Evolutionary conservation across 139 green algal genomes (phyloP), one percentile per base, ranked within the genome.

Genomic region (Tetradesmus lagerheimii): DNA sequence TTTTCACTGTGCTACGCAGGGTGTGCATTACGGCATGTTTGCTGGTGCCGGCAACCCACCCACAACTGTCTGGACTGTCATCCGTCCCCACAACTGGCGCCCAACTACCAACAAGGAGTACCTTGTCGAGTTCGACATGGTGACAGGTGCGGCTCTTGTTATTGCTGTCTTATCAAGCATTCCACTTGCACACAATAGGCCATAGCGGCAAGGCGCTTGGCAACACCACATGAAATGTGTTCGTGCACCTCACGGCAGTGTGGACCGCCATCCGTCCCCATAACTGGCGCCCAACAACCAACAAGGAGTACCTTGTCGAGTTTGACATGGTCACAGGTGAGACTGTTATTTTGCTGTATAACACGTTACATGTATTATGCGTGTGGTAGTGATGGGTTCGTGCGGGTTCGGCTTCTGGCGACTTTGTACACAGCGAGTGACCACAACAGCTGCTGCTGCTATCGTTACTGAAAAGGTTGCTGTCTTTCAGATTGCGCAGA

Each of bases 41-140:
- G 90, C 95, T 14, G 16, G 25, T 25, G 20, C 74, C 0, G 35
- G 23, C 25, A 43, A 27, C 9, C 20, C 29, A 31, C 18, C 31
- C 23, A 83, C 1, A 76, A 91, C 75, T 1, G 47, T 97, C 12
- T 98, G 94, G 95, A 93, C 95, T 15, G 93, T 96, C 45, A 92
- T 95, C 1, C 91, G 95, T 2, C 95, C 96, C 18, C 94, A 97
- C 93, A 97, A 97, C 93, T 97, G 95, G 96, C 93, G 93, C 43
- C 94, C 93, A 1, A 88, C 85, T 31, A 93, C 35, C 16, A 88
- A 80, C 53, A 71, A 91, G 31, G 96, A 98, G 88, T 90, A 83
- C 34, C 91, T 98, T 67, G 83, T 97, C 14, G 76, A 98, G 34
- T 39, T 98, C 1, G 91, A 96, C 64, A 37, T 92, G 6, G 90